phyloP scores from a whole-genome alignment of 2,329 filamentous ascomycete genomes.

The Neonectria neomacrospora region DNA sequence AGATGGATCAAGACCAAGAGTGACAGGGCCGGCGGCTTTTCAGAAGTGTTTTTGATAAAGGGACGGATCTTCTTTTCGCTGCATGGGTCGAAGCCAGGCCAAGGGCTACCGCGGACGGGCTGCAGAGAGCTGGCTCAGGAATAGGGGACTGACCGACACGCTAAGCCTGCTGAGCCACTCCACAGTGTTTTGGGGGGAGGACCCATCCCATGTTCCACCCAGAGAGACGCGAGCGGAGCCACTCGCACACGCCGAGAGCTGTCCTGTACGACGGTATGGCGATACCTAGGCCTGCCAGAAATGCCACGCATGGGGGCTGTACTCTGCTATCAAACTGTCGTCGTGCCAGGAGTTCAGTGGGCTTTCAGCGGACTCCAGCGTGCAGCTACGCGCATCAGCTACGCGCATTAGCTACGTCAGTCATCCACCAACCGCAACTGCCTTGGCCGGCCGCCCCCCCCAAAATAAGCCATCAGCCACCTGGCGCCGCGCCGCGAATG shows the following conservation, averaged over 20 bases:
- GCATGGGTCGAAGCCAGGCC: slow-evolving; percentile 38
- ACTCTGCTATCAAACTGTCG: background rate
- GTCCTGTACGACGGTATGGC: background rate
- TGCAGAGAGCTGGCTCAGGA: slow-evolving; percentile 37
- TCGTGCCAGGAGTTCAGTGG: slow-evolving; percentile 12
- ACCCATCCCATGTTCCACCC: slow-evolving; percentile 34
- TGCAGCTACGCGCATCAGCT: slow-evolving; percentile 16
- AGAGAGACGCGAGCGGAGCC: slow-evolving; percentile 25
- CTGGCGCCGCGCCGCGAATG: slow-evolving; percentile 23
- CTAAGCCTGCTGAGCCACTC: slow-evolving; percentile 48
- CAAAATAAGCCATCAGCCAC: slow-evolving; percentile 31
- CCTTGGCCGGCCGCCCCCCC: slow-evolving; percentile 18
- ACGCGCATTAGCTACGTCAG: slow-evolving; percentile 28
- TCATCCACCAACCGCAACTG: slow-evolving; percentile 6
- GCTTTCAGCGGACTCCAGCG: slow-evolving; percentile 12
- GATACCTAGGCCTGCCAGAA: background rate
- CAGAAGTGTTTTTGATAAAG: slow-evolving; percentile 46
- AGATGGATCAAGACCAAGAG: slow-evolving; percentile 30
- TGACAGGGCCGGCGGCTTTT: slow-evolving; percentile 37
- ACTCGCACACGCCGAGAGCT: slow-evolving; percentile 20
- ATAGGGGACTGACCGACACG: slow-evolving; percentile 46
- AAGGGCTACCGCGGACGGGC: slow-evolving; percentile 5
- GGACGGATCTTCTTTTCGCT: slow-evolving; percentile 43
- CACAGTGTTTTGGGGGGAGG: slow-evolving; percentile 42
- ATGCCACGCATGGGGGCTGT: background rate